Evolutionary conservation across 225 moss, liverwort and hornwort genomes (phyloP), one percentile per base, ranked within the genome.

Genomic region (Takakia lepidozioides): DNA sequence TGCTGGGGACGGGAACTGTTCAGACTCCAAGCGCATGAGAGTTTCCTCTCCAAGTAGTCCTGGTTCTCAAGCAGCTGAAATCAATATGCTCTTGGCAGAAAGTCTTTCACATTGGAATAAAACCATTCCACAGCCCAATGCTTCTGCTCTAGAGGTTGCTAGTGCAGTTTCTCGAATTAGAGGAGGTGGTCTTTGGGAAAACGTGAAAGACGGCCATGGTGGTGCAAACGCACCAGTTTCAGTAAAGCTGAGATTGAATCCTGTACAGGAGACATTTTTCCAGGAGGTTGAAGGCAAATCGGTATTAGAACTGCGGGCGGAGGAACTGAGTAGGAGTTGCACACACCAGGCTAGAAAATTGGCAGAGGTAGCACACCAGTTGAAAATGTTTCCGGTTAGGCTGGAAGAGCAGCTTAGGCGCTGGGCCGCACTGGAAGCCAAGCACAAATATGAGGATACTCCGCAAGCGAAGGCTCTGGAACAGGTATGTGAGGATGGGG

Each of bases 341-440:
- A 19, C n/a, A 3, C 24, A 52, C 22, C 37, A 52, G 37, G 51
- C 51, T 11, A 21, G 34, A 11, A 52, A 52, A 37, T 14, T 52
- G n/a, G 18, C 34, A 35, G 51, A 52, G 22, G 36, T 52, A 13
- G 34, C 51, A 6, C 36, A 37, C n/a, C 51, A 52, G 23, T 7
- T 52, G 22, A 34, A 52, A 24, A 34, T 35, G 21, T 52, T 52
- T 24, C 51, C 51, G 10, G 14, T 37, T 14, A 17, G 51, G 15
- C 34, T 52, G 21, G 23, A 25, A 23, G 51, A 52, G 35, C 51
- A 37, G 30, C 51, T 52, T 5, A 30, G 22, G 0, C 30, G 51
- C 10, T 52, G 51, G 51, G 51, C 51, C 9, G 34, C 34, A 20
- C 22, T 52, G 21, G 37, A 52, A 35, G 51, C 37, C 16, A 52